Evolutionary conservation across 441 rosid species (phyloP), one percentile per base, ranked within the genome.

Genomic region (Croton setiger): DNA sequence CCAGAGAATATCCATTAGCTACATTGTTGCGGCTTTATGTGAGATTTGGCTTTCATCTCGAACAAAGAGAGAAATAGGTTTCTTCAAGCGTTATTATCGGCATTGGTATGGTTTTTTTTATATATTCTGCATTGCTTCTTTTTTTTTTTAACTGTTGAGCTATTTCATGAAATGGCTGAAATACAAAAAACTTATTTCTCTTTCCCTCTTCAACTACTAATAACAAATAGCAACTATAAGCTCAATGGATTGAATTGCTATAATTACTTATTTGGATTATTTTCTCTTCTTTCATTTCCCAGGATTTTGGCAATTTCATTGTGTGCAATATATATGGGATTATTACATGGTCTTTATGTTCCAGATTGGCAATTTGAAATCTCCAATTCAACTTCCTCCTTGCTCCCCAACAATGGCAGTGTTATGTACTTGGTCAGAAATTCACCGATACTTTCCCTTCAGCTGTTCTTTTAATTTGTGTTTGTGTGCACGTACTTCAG

Each of bases 1-100:
- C 72, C 80, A 78, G 81, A 78, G 78, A 78, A 78, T 78, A 70
- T 67, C 81, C 1, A 64, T 74, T 56, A 78, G 75, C n/a, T 78
- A 78, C 64, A 15, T 74, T 17, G 52, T 67, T 43, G 78, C 77
- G 17, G 81, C 81, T 49, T 57, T 73, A 62, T 78, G 81, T 74
- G 81, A 74, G 63, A 63, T 78, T 3, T 78, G 81, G 81, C 78
- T 78, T 63, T 70, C 80, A 18, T 15, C 58, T 61, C 74, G 72
- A 73, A 21, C 52, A 41, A 64, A 12, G 18, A 61, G 77, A 23
- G 74, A 61, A 64, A 18, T 49, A 39, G 48, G 62, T 45, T 45
- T 73, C 49, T 43, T 70, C 58, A 78, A 21, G 78, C 74, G 47
- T 13, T 74, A 78, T 63, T 71, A 18, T 64, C 66, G 64, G 72